Conservation (phyloP, 2,329 filamentous ascomycete species). For the Ascochyta lentis region DNA sequence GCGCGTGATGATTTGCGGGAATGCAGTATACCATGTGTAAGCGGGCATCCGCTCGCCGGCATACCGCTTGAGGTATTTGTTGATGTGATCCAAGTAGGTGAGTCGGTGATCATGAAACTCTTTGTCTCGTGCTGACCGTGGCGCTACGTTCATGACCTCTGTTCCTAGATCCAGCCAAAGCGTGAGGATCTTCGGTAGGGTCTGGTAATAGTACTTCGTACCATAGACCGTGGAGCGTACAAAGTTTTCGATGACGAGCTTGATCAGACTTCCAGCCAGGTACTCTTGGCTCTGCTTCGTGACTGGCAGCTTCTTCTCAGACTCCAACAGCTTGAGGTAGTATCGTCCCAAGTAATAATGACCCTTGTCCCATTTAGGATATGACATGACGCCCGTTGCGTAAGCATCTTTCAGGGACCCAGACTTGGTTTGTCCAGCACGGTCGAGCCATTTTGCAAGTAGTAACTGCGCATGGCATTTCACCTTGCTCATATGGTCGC, state of each 20-base stretch:
- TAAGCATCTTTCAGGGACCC: constrained; percentile 75
- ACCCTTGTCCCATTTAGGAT: constrained; percentile 86
- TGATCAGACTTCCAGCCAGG: constrained; percentile 81
- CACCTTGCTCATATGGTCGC: constrained; percentile 62
- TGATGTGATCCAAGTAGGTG: constrained; percentile 42
- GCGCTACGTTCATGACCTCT: constrained; percentile 59
- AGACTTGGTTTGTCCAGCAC: constrained; percentile 90
- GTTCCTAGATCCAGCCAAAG: constrained; percentile 93
- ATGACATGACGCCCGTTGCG: constrained; percentile 75
- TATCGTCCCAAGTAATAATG: constrained; percentile 97
- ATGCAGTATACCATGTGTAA: constrained; percentile 80
- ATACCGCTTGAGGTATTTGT: constrained; percentile 81
- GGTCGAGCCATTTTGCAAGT: constrained; percentile 95
- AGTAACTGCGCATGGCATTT: constrained; percentile 83
- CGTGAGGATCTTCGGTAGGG: constrained; percentile 86
- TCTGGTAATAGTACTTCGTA: constrained; percentile 96
- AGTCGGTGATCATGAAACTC: constrained; percentile 41
- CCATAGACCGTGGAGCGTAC: constrained; percentile 84
- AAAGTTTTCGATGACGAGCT: constrained; percentile 93
- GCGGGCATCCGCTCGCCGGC: constrained; percentile 70
- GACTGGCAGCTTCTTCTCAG: constrained; percentile 77
- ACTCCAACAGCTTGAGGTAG: constrained; percentile 94
- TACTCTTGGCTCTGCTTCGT: constrained; percentile 68
- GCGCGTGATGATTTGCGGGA: constrained; percentile 94
- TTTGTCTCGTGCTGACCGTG: constrained; percentile 34